These are phyloP conservation scores for Macrotyloma uniflorum DNA, from an alignment of 306 rosid species.

Conservation along the genomic window DNA sequence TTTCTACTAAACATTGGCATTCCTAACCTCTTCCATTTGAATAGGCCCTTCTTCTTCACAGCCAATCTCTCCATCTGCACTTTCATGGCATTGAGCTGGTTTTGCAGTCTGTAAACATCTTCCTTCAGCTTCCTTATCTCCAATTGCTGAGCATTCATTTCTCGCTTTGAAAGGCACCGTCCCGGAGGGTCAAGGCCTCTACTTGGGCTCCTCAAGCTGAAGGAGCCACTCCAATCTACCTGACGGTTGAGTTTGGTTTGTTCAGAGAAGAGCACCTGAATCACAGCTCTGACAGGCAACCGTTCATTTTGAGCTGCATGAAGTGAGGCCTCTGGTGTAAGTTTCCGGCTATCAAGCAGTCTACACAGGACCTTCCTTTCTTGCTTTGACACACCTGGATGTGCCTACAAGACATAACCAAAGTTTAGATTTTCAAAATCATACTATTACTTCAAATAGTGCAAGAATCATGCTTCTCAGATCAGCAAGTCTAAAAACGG, in stretches of 20 bases:
- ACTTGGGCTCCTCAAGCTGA: constrained; percentile 67
- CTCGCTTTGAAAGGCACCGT: constrained; percentile 72
- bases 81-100: constrained; percentile 69
- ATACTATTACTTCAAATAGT: neutral
- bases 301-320: constrained; percentile 95
- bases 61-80: constrained; percentile 65
- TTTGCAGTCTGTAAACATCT: constrained; percentile 71
- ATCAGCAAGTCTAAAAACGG: neutral
- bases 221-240: constrained; percentile 78
- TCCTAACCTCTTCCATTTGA: constrained; percentile 77
- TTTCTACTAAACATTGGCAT: constrained; percentile 41
- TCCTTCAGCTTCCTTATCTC: constrained; percentile 83
- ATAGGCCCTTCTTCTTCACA: constrained; percentile 62
- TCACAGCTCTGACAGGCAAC: constrained; percentile 87
- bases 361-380: constrained; percentile 77
- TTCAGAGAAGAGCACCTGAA: constrained; percentile 86
- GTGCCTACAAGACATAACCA: constrained; percentile 60
- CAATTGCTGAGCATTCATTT: constrained; percentile 59
- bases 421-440: neutral
- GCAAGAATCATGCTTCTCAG: neutral
- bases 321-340: constrained; percentile 82
- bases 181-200: constrained; percentile 41
- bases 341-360: constrained; percentile 79
- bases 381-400: constrained; percentile 71
- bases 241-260: constrained; percentile 61